Conservation (phyloP, 148 eudicot species). For the Vaccinium myrtillus region DNA sequence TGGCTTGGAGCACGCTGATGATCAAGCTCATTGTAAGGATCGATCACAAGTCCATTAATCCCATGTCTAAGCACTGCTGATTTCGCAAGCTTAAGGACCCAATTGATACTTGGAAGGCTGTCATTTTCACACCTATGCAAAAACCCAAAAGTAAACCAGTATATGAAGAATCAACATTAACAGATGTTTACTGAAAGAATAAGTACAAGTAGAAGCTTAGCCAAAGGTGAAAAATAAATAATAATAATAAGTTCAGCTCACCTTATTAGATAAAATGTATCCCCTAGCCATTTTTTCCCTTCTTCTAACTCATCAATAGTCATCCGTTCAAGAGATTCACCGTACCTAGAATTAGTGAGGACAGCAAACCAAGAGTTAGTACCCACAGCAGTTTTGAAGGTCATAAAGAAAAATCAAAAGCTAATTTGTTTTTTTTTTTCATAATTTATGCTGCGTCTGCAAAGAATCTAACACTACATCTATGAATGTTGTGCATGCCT, state of each 20-base stretch:
- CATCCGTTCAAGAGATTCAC: constrained; percentile 64
- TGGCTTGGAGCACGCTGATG: constrained; percentile 74
- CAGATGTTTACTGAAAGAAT: background rate
- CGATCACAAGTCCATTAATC: constrained; percentile 90
- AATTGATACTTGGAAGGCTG: constrained; percentile 74
- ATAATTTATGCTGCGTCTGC: background rate
- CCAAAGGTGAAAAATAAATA: background rate
- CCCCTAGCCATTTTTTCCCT: constrained; percentile 82
- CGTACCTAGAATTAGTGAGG: constrained; percentile 46
- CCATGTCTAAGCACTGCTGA: constrained; percentile 95
- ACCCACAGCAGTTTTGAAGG: constrained; percentile 3
- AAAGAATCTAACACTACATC: background rate
- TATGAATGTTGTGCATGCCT: background rate
- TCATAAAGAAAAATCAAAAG: background rate
- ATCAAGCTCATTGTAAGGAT: constrained; percentile 98
- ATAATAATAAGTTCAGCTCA: constrained; percentile 14
- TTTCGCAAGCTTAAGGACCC: constrained; percentile 91
- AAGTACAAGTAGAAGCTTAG: background rate
- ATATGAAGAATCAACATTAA: background rate
- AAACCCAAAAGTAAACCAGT: background rate
- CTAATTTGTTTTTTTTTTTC: no score
- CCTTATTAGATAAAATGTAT: constrained; percentile 84
- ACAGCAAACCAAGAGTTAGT: background rate
- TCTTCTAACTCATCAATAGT: constrained; percentile 63
- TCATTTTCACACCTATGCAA: constrained; percentile 81